A percentile compares a stretch with the other conserved stretches of the same genome.
phyloP scores from a whole-genome alignment of 2,329 filamentous ascomycete species.

The Nemania sp. region DNA sequence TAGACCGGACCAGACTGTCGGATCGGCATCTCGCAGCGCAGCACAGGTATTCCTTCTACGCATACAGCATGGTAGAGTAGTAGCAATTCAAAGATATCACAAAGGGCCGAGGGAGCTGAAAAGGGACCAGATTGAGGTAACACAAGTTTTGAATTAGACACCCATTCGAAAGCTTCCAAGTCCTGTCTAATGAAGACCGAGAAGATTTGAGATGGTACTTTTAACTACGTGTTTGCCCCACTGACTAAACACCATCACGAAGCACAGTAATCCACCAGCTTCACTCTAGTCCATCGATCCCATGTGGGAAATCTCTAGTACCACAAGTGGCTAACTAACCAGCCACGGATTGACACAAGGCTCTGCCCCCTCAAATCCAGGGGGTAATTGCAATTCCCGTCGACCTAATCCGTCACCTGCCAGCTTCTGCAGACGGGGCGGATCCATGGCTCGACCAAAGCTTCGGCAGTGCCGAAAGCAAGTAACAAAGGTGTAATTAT shows the following conservation, averaged over 20 bases:
- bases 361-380: no score
- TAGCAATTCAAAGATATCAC: no score
- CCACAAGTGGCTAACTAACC: background rate
- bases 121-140: no score
- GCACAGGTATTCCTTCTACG: no score
- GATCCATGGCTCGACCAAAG: background rate
- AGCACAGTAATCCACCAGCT: slow-evolving; percentile 8
- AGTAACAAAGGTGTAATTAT: slow-evolving; percentile 15
- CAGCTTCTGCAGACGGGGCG: background rate
- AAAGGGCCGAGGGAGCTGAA: no score
- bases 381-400: background rate
- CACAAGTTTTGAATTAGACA: slow-evolving; percentile 1
- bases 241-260: slow-evolving; percentile 8
- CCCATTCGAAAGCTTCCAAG: no score
- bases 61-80: no score
- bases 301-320: slow-evolving; percentile 7
- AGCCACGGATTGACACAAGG: background rate
- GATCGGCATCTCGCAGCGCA: slow-evolving; percentile 2
- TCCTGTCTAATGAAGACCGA: no score
- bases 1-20: slow-evolving; percentile 21
- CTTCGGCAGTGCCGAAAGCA: background rate
- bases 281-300: background rate
- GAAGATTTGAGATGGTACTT: background rate
- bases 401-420: background rate
- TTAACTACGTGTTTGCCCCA: background rate